A percentile compares a stretch with the other conserved stretches of the same genome.
phyloP scores from a whole-genome alignment of 306 rosid genomes.

The Medicago arabica region DNA sequence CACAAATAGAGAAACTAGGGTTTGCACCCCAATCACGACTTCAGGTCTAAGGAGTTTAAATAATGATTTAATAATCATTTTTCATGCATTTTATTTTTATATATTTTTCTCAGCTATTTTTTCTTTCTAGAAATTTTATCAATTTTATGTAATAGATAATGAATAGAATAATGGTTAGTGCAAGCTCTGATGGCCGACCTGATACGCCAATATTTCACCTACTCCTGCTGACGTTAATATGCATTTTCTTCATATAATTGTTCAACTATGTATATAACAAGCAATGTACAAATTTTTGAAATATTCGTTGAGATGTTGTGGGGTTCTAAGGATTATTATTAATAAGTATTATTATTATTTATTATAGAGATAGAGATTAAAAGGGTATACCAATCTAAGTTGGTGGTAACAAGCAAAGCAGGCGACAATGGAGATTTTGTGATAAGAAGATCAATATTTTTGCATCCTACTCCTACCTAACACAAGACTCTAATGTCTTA shows the following conservation, averaged over 20 bases:
- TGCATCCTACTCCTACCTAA: constrained; percentile 42
- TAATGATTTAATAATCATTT: too few relatives aligned
- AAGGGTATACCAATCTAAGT: constrained; percentile 17
- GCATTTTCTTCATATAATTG: constrained; percentile 38
- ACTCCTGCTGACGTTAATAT: constrained; percentile 49
- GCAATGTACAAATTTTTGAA: constrained; percentile 30
- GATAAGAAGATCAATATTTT: not conserved
- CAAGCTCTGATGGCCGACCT: constrained; percentile 61
- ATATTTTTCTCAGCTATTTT: not conserved
- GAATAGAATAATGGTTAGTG: constrained; percentile 54
- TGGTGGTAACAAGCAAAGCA: constrained; percentile 29
- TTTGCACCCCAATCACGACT: too few relatives aligned
- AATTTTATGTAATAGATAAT: constrained; percentile 29
- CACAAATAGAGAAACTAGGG: too few relatives aligned
- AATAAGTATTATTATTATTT: not conserved
- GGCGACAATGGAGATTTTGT: constrained; percentile 20
- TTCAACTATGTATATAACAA: constrained; percentile 6
- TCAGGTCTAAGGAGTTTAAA: too few relatives aligned
- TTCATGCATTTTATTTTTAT: too few relatives aligned
- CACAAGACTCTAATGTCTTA: not conserved
- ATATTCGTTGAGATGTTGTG: constrained; percentile 25
- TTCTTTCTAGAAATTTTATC: not conserved
- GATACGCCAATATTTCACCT: constrained; percentile 60
- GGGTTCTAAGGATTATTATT: constrained; percentile 32
- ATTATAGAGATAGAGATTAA: constrained; percentile 3